phyloP scores from a whole-genome alignment of 805 yeast genomes.

The Yamadazyma laniorum region DNA sequence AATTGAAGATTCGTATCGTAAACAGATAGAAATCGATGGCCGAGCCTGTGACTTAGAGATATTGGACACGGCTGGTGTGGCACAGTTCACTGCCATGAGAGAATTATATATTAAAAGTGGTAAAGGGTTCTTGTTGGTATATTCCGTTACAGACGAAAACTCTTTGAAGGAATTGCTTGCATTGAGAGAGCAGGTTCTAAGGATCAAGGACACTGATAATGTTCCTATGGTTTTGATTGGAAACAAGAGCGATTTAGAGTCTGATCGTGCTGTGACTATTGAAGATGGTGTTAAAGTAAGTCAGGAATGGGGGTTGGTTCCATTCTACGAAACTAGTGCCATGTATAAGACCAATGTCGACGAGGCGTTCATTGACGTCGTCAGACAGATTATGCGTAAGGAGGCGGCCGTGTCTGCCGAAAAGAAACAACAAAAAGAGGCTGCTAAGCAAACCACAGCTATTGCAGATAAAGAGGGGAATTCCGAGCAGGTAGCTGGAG shows the following conservation, averaged over 20 bases:
- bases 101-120: conserved; percentile 86
- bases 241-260: conserved; percentile 81
- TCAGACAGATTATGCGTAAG: conserved; percentile 82
- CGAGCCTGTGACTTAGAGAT: conserved; percentile 79
- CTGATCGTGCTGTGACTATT: conserved; percentile 71
- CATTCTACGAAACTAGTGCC: conserved; percentile 94
- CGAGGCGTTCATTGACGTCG: conserved; percentile 85
- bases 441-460: conserved; percentile 30
- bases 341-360: conserved; percentile 85
- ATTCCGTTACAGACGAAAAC: conserved; percentile 58
- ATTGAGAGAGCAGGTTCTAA: conserved; percentile 76
- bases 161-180: conserved; percentile 76
- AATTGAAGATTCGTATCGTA: conserved; percentile 91
- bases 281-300: conserved; percentile 83
- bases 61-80: conserved; percentile 62
- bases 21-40: conserved; percentile 84
- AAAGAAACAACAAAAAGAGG: conserved; percentile 44
- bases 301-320: conserved; percentile 83
- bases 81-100: conserved; percentile 95
- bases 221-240: conserved; percentile 92
- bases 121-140: conserved; percentile 63
- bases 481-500: conserved; percentile 7
- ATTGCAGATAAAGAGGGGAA: conserved; percentile 16
- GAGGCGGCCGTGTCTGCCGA: conserved; percentile 51
- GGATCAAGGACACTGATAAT: conserved; percentile 71